phyloP scores from a whole-genome alignment of 169 alveolate genomes.

The Eimeria sp. region DNA sequence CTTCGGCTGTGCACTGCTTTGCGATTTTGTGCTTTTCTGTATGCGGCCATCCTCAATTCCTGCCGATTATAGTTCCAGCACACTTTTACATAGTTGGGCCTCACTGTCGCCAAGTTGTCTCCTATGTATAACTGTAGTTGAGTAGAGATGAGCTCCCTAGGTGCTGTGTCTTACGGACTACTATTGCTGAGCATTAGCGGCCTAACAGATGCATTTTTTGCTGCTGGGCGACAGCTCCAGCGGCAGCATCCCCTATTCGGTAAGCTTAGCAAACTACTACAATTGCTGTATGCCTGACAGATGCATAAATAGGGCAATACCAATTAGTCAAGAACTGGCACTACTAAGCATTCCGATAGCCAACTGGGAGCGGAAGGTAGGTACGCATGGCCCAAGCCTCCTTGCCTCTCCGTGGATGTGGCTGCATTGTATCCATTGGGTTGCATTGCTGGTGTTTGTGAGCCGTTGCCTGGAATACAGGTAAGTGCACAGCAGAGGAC shows the following conservation, averaged over 20 bases:
- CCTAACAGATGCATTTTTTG: neutral
- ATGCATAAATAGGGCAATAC: neutral
- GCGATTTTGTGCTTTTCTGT: neutral
- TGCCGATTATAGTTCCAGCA: neutral
- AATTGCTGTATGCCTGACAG: neutral
- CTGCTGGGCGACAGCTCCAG: neutral
- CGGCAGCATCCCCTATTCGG: constrained; percentile 37
- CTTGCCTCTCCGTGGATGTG: neutral
- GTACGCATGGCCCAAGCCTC: neutral
- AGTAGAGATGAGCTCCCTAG: neutral
- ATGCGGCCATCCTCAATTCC: neutral
- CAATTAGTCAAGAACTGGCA: neutral
- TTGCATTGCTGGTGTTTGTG: neutral
- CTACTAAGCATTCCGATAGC: neutral
- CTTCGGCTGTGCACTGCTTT: neutral
- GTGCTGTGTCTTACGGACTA: neutral
- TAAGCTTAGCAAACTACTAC: neutral
- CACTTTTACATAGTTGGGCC: neutral
- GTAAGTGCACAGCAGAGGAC: constrained; percentile 55
- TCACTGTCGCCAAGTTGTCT: neutral
- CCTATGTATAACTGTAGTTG: neutral
- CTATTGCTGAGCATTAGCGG: constrained; percentile 6
- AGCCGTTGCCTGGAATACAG: neutral
- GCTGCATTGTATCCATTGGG: neutral
- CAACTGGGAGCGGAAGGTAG: neutral